Base-by-base conservation (phyloP, 1,284 basidiomycete genomes). In the Irpex rosettiformis region DNA sequence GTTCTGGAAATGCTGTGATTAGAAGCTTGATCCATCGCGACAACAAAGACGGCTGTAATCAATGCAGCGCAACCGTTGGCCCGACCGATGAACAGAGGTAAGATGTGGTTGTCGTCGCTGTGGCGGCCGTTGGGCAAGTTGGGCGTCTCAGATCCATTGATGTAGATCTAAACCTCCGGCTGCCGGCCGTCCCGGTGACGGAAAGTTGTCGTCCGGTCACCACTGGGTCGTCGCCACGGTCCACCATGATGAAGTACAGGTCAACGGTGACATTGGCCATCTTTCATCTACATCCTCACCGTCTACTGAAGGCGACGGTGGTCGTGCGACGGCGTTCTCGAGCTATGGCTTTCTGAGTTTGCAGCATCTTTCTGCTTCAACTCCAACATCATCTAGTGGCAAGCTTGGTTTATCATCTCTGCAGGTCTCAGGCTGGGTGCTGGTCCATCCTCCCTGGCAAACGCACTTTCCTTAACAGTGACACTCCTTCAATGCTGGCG, bases 1-100 rank as follows among this genome's bases (percentile, higher is more conserved):
- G 60, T 67, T 45, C 65, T 70, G 27, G 62, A 16, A 1, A 64
- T 57, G 4, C 62, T 45, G 1, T 65, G 18, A 55, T 55, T 8
- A 28, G 62, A n/a, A 48, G 3, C 18, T 57, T 60, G 29, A 58
- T 33, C 8, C 58, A 24, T 37, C 33, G 37, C 16, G 52, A 27
- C 54, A 29, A 58, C 65, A 13, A 62, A 61, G 61, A 66, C 65
- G 21, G 24, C 55, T 49, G 45, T 3, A 22, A 27, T 42, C 43
- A 55, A 40, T 52, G 21, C 58, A 22, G 40, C 57, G n/a, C 30
- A 49, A 29, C 61, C 59, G 52, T 56, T 61, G 4, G 13, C 43
- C 18, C 21, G 21, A 22, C 43, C 13, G 18, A 8, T 45, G 8
- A 22, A 45, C n/a, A 22, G 7, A 18, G 43, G n/a, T 45, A n/a